Conservation (phyloP, 164 flowering plant genomes). For the Chimonanthus praecox region DNA sequence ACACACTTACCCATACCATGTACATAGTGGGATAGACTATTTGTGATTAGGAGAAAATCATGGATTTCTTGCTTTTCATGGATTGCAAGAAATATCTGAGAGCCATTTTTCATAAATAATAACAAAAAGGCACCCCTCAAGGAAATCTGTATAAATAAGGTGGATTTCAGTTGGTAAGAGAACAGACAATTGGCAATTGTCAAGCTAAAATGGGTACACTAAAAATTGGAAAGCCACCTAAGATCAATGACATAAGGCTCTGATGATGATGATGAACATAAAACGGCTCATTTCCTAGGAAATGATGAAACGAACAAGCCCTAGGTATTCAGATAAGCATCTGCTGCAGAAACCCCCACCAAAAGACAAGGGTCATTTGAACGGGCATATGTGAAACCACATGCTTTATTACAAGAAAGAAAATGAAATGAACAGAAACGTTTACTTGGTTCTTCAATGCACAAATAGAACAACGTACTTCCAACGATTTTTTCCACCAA, state of each 20-base stretch:
- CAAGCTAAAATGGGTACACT: background rate
- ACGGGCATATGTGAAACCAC: background rate
- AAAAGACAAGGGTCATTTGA: background rate
- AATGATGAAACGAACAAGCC: background rate
- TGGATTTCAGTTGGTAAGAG: background rate
- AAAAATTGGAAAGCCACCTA: no score
- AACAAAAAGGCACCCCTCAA: background rate
- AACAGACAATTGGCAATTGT: background rate
- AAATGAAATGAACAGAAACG: no score
- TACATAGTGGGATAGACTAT: no score
- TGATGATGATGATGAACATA: no score
- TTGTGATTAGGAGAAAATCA: no score
- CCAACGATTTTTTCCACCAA: slow-evolving; percentile 95
- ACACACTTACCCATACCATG: no score
- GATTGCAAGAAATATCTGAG: background rate
- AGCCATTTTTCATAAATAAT: background rate
- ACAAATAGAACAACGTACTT: slow-evolving; percentile 39
- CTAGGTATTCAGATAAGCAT: background rate
- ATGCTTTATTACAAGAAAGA: background rate
- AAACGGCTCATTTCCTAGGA: background rate
- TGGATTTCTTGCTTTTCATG: background rate
- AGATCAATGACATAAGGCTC: no score
- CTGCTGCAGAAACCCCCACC: background rate
- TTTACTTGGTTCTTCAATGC: background rate
- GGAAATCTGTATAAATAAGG: background rate